Conservation (phyloP, 1,284 basidiomycete species). For the Schizophyllum amplum region DNA sequence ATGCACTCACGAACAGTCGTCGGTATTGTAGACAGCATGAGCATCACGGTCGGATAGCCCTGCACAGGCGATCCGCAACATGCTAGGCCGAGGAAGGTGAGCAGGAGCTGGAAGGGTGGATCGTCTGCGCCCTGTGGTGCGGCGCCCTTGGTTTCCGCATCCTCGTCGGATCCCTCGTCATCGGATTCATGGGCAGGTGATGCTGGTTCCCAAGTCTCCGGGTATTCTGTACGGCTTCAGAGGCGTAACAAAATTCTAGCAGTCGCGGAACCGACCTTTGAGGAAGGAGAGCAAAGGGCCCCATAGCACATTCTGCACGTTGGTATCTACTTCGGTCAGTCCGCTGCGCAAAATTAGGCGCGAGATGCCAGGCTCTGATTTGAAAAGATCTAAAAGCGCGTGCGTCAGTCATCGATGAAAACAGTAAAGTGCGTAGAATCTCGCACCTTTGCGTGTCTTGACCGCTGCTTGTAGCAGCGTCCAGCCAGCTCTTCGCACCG, state of each 20-base stretch:
- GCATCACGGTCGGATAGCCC: constrained; percentile 71
- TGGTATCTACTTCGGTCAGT: constrained; percentile 52
- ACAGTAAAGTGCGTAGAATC: not conserved
- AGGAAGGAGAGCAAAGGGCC: constrained; percentile 65
- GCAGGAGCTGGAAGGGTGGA: constrained; percentile 58
- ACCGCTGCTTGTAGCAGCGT: constrained; percentile 34
- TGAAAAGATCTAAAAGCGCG: not conserved
- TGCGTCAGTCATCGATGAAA: not conserved
- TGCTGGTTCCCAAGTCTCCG: not conserved
- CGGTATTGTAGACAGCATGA: constrained; percentile 77
- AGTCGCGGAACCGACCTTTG: constrained; percentile 58
- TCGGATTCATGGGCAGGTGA: not conserved
- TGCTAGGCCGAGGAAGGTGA: constrained; percentile 64
- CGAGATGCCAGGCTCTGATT: constrained; percentile 1
- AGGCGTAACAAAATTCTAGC: no score
- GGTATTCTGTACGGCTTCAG: not conserved
- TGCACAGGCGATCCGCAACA: constrained; percentile 70
- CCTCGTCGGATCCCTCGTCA: not conserved
- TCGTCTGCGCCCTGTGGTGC: not conserved
- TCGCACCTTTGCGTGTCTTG: constrained; percentile 34
- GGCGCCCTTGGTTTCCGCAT: not conserved
- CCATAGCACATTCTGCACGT: constrained; percentile 63
- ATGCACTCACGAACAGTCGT: constrained; percentile 17
- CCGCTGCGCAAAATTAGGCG: constrained; percentile 57
- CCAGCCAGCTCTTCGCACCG: constrained; percentile 65